Evolutionary conservation across 2,329 filamentous ascomycete genomes (phyloP).

Genomic region (Aaosphaeria arxii): DNA sequence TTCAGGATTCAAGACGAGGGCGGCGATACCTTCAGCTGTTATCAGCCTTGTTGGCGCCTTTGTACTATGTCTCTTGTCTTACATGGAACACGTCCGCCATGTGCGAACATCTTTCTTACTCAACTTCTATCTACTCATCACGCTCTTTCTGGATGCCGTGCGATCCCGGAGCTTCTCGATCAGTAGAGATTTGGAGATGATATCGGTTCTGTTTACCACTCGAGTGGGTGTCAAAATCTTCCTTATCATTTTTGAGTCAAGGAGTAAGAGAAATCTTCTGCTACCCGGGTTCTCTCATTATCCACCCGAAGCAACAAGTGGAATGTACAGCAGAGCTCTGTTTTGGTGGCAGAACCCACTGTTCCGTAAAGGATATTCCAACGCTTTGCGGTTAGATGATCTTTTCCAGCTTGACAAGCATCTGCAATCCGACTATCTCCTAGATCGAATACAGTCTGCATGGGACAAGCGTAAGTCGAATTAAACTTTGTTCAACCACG

Average conservation of each 20-base stretch:
- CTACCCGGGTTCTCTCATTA: constrained; percentile 36
- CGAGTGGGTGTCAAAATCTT: constrained; percentile 43
- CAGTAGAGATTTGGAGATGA: constrained; percentile 26
- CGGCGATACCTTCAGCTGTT: constrained; percentile 23
- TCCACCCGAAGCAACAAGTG: constrained; percentile 52
- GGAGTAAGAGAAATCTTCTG: constrained; percentile 44
- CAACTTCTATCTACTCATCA: constrained; percentile 46
- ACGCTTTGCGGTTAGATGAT: constrained; percentile 43
- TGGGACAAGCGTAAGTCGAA: constrained; percentile 40
- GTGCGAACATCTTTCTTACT: constrained; percentile 48
- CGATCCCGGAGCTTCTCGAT: constrained; percentile 43
- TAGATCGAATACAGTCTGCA: constrained; percentile 33
- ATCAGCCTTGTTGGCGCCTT: constrained; percentile 24
- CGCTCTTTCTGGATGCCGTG: constrained; percentile 46
- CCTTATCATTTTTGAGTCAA: constrained; percentile 45
- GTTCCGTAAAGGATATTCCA: constrained; percentile 49
- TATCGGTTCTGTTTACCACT: constrained; percentile 44
- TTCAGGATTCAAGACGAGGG: constrained; percentile 8
- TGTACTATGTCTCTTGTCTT: constrained; percentile 41
- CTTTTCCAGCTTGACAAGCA: constrained; percentile 46
- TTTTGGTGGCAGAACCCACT: constrained; percentile 57
- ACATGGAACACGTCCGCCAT: constrained; percentile 46
- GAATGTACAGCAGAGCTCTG: constrained; percentile 47
- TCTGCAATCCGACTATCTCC: constrained; percentile 41
- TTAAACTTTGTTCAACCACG: background rate